Evolutionary conservation across 225 moss, liverwort and hornwort species (phyloP), one percentile per base, ranked within the genome.

Genomic region (Bryoerythrophyllum caledonicum): DNA sequence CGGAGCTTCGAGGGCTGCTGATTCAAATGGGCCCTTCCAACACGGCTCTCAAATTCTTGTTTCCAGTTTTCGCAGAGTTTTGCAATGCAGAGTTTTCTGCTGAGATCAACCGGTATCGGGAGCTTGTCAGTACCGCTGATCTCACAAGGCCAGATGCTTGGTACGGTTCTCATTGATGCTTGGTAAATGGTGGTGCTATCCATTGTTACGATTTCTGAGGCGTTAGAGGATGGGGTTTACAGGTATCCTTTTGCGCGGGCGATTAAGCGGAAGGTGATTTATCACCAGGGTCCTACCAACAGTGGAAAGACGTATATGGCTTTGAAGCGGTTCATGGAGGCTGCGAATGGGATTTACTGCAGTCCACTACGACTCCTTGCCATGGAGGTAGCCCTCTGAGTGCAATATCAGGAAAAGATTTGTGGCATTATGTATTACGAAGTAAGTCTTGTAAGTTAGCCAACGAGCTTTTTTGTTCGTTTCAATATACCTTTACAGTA

Each of bases 181-280:
- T 12, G 1, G 1, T 63, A 28, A 43, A 57, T 34, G 41, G 30
- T 74, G 58, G 17, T 65, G 41, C 35, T 65, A 54, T 54, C 12
- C 58, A 27, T 61, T 63, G 28, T 48, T 49, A 20, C 41, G 53
- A 60, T 58, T 67, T 69, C 67, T 71, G 40, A 76, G 48, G 56
- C 63, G 71, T 16, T 23, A 13, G 37, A 27, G 70, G 44, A 79
- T 76, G 57, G 67, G 55, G 17, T 71, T 10, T 66, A 79, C 82
- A 96, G 96, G 96, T 99, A 95, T 64, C 99, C 99, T 23, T 99
- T 99, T 78, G 93, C 99, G 7, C 88, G 99, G 55, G 99, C 99
- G 43, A 95, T 99, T 10, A 95, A 91, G 74, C 89, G 99, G 24
- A 99, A 90, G 68, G 62, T 99, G 46, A 35, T 99, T 14, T 99